Conservation (phyloP, 306 rosid species). For the Citrullus colocynthis region DNA sequence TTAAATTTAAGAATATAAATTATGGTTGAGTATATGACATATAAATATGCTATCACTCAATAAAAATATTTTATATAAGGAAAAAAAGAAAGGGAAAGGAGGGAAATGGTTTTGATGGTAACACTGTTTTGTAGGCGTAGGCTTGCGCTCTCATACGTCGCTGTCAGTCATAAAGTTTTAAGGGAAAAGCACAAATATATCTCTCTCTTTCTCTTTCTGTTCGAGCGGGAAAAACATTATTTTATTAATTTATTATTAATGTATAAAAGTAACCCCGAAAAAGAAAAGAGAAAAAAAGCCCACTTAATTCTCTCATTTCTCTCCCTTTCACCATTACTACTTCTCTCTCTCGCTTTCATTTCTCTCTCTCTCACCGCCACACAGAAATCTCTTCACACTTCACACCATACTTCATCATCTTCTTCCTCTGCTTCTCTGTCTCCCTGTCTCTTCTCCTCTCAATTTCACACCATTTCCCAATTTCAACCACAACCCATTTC, state of each 20-base stretch:
- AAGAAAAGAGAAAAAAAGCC: too few relatives aligned
- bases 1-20: too few relatives aligned
- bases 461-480: background rate
- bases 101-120: constrained; percentile 13
- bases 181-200: constrained; percentile 10
- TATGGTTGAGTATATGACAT: too few relatives aligned
- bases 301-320: constrained; percentile 2
- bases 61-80: too few relatives aligned
- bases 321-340: background rate
- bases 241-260: background rate
- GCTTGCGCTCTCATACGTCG: constrained; percentile 65
- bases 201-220: background rate
- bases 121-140: constrained; percentile 30
- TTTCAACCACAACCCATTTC: background rate
- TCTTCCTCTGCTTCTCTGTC: constrained; percentile 3
- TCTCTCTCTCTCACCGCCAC: background rate
- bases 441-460: background rate
- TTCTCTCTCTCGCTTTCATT: background rate
- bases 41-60: too few relatives aligned
- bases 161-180: constrained; percentile 76
- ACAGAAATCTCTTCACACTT: background rate
- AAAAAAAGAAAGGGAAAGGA: background rate
- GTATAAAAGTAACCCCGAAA: background rate
- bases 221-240: constrained; percentile 7
- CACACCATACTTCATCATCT: constrained; percentile 5